These are phyloP conservation scores for Colletotrichum lentis DNA, from an alignment of 2,329 filamentous ascomycete genomes.

Conservation along the genomic window DNA sequence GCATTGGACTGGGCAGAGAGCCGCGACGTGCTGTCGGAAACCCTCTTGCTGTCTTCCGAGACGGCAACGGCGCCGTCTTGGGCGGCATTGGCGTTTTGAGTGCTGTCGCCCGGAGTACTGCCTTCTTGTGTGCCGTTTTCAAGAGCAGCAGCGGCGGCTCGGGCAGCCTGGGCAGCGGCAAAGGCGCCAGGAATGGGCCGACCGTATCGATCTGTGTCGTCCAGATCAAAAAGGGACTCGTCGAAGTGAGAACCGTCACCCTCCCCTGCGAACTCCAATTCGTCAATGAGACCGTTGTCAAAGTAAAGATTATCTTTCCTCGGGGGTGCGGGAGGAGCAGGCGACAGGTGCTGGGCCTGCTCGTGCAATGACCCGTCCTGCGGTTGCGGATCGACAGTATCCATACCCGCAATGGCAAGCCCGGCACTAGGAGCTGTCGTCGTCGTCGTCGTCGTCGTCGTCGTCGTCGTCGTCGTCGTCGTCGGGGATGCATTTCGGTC, in stretches of 20 bases:
- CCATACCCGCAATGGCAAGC: constrained; percentile 55
- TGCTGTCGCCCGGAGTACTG: constrained; percentile 45
- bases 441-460: background rate
- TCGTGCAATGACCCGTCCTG: constrained; percentile 36
- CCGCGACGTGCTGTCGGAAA: constrained; percentile 58
- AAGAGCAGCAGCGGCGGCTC: constrained; percentile 43
- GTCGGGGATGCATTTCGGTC: constrained; percentile 28
- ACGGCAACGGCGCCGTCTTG: constrained; percentile 40
- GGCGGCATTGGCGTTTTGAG: constrained; percentile 43
- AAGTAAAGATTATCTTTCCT: constrained; percentile 71
- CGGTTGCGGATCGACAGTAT: constrained; percentile 37
- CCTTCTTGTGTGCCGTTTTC: constrained; percentile 54
- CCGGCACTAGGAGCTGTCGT: constrained; percentile 46
- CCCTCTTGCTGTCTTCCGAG: constrained; percentile 48
- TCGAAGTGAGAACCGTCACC: constrained; percentile 69
- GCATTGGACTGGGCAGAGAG: constrained; percentile 55
- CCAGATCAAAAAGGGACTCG: constrained; percentile 76
- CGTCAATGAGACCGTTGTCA: constrained; percentile 64
- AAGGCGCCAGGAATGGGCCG: constrained; percentile 67
- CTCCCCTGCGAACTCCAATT: constrained; percentile 58
- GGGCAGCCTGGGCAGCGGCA: constrained; percentile 59
- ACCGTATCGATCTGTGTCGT: constrained; percentile 70
- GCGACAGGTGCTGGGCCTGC: constrained; percentile 39
- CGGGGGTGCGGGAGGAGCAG: constrained; percentile 1
- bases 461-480: background rate